Evolutionary conservation across 1,139 yeast species (phyloP).

Genomic region (Suhomyces ambrosiae): DNA sequence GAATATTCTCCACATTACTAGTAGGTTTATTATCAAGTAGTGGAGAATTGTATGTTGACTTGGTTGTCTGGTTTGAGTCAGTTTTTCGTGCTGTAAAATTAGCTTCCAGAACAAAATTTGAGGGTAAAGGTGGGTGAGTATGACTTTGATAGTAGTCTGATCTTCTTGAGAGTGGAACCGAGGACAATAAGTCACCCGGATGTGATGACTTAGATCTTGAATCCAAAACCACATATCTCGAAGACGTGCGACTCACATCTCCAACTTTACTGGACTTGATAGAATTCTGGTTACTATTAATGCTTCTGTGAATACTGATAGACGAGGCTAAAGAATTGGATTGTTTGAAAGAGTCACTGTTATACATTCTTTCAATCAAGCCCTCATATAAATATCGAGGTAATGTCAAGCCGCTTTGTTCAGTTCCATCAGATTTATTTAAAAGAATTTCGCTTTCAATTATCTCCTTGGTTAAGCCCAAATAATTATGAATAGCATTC

Average conservation of each 20-base stretch:
- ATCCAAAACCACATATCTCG: slow-evolving; percentile 63
- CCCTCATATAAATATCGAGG: slow-evolving; percentile 68
- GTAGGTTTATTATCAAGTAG: slow-evolving; percentile 3
- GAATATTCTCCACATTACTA: slow-evolving; percentile 23
- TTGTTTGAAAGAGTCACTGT: slow-evolving; percentile 3
- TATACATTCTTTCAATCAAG: slow-evolving; percentile 47
- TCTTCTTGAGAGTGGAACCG: slow-evolving; percentile 72
- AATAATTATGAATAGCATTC: slow-evolving; percentile 83
- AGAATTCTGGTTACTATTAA: slow-evolving; percentile 1
- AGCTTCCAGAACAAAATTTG: slow-evolving; percentile 11
- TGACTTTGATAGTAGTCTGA: slow-evolving; percentile 27
- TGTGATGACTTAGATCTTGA: slow-evolving; percentile 60
- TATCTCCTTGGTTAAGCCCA: slow-evolving; percentile 83
- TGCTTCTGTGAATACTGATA: slow-evolving; percentile 2
- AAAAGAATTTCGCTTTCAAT: slow-evolving; percentile 72
- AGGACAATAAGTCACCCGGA: slow-evolving; percentile 85
- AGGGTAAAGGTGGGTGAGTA: slow-evolving; percentile 13
- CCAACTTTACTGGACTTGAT: neutral
- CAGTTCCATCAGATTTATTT: slow-evolving; percentile 46
- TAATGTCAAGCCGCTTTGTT: slow-evolving; percentile 25
- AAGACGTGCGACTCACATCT: slow-evolving; percentile 15
- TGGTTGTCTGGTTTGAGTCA: neutral
- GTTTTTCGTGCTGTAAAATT: slow-evolving; percentile 5
- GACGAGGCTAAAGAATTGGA: slow-evolving; percentile 6
- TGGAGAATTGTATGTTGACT: neutral